These are phyloP conservation scores for Penicillium brevicompactum DNA, from an alignment of 2,329 filamentous ascomycete genomes.

Conservation along the genomic window DNA sequence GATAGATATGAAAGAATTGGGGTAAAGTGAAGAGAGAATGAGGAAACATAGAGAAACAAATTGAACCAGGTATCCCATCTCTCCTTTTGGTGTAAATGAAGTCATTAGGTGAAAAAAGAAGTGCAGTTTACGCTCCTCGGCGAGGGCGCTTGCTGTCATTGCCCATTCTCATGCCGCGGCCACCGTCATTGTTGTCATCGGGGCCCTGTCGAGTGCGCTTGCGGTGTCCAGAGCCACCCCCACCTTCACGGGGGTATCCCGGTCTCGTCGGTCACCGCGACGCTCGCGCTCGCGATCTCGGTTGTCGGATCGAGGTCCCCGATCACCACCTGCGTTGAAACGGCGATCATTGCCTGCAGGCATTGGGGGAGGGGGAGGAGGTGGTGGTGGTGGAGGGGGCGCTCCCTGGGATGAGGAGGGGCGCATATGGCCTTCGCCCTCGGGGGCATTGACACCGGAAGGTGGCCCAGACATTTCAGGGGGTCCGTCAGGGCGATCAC, in stretches of 20 bases:
- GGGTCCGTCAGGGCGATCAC: constrained; percentile 38
- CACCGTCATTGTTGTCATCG: constrained; percentile 31
- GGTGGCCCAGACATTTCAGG: constrained; percentile 19
- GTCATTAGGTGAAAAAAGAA: background rate
- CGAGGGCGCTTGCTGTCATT: constrained; percentile 46
- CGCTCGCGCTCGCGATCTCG: constrained; percentile 38
- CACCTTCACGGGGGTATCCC: constrained; percentile 34
- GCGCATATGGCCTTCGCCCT: constrained; percentile 37
- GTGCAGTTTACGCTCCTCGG: constrained; percentile 36
- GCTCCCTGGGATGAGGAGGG: constrained; percentile 37
- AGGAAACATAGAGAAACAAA: constrained; percentile 14
- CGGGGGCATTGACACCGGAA: constrained; percentile 18
- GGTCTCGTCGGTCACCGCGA: constrained; percentile 38
- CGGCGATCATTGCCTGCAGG: constrained; percentile 35
- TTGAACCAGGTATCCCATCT: constrained; percentile 5
- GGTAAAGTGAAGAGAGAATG: constrained; percentile 16
- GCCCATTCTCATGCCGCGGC: constrained; percentile 41
- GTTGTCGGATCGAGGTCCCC: constrained; percentile 30
- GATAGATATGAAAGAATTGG: constrained; percentile 15
- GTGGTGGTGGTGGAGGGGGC: constrained; percentile 30
- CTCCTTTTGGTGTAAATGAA: background rate
- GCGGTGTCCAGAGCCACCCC: constrained; percentile 31
- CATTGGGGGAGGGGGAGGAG: constrained; percentile 33
- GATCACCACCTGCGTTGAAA: constrained; percentile 38
- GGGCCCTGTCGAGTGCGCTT: constrained; percentile 42